Base-by-base conservation (phyloP, 2,329 filamentous ascomycete genomes). In the Xylariaceae sp. region DNA sequence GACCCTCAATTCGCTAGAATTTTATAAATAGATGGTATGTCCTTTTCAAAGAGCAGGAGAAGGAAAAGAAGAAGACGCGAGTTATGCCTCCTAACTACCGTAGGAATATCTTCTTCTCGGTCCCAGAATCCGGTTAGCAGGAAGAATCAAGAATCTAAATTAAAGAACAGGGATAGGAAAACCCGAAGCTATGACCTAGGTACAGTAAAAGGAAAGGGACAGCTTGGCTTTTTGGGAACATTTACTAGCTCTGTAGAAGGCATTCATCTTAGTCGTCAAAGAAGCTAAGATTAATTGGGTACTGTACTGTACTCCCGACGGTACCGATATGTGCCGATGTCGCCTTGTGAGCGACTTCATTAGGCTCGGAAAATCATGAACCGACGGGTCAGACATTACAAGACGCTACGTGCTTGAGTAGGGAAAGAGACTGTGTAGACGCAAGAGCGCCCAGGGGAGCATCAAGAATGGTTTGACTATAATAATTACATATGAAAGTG, bases 311-410 rank as follows among this genome's bases (percentile, higher is more conserved):
- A 28, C 12, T 21, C 31, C 23, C 28, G 51, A 43, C 31, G 41
- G n/a, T 17, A 24, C 21, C 33, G 19, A 21, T 34, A 23, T 4
- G 16, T 53, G 56, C 62, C 62, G 59, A 66, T 63, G 58, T 65
- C 54, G 54, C 56, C 21, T 45, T 28, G 52, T 19, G 26, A 31
- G 16, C 31, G 24, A 43, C 29, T 39, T n/a, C n/a, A n/a, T n/a
- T n/a, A 31, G 36, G 17, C 28, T 54, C 29, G 33, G 54, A 56
- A 59, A 61, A 58, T 51, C 58, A 61, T 62, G 59, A 56, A 46
- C 29, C 5, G 29, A 37, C 51, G 33, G 19, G 31, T 37, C 23
- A 19, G 21, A 17, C 37, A 49, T 29, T n/a, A n/a, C n/a, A n/a
- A n/a, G n/a, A n/a, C n/a, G n/a, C n/a, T n/a, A n/a, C n/a, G 33